Base-by-base conservation (phyloP, 495 filamentous ascomycete species). In the Hyaloscypha variabilis region DNA sequence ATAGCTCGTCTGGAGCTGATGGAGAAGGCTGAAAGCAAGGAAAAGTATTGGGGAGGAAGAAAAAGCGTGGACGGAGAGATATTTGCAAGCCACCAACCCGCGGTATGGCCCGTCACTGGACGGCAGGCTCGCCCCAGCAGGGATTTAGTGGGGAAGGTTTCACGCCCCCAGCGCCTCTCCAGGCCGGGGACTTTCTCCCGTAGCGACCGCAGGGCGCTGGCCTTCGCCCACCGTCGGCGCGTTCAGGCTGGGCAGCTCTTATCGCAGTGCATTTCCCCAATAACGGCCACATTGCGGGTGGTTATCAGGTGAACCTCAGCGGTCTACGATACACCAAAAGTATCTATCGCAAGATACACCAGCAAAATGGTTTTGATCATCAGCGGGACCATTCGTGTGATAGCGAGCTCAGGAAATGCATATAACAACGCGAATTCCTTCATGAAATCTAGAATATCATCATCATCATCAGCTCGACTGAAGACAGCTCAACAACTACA, bases 281-380 rank as follows among this genome's bases (percentile, higher is more conserved):
- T 58, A 29, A 29, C 21, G 17, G n/a, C 1, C 28, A 5, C 8
- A 34, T 34, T 24, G 54, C 51, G 51, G 51, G 51, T 1, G 30
- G 54, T 19, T 58, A 62, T 62, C 53, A 31, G 53, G n/a, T 26
- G 36, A 42, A 25, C 26, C 23, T 31, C 59, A n/a, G 39, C 39
- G 39, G 30, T 52, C 58, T 8, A 58, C 31, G 63, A 69, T 69
- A 66, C 62, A 69, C 67, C 57, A 69, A 56, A 51, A 0, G 31
- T 30, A 62, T 69, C 39, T 36, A 63, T 58, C 56, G 25, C 30
- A 36, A 65, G 67, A 69, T 69, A 69, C 67, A 65, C 62, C 29
- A 34, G 29, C 29, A 25, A 11, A 34, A 55, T 36, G 39, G 31
- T 19, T 23, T 51, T 31, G 52, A 19, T 52, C 8, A 39, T 21